Conservation (phyloP, 75 land plant genomes). For the Larix kaempferi region DNA sequence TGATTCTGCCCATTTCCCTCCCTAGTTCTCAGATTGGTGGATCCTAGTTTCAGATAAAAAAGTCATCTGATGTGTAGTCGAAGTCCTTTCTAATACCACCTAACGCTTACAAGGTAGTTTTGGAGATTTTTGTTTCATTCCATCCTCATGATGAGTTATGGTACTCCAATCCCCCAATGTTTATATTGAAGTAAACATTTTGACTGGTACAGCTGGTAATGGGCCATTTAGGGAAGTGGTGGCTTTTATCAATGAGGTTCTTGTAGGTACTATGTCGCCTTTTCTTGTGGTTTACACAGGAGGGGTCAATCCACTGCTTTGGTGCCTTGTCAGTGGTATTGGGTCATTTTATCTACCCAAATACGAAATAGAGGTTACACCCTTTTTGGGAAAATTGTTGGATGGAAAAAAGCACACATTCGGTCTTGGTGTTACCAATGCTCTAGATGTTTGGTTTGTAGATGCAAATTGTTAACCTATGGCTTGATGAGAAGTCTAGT, state of each 20-base stretch:
- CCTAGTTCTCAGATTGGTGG: slow-evolving; percentile 19
- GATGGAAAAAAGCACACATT: slow-evolving; percentile 27
- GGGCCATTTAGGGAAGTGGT: slow-evolving; percentile 32
- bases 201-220: slow-evolving; percentile 29
- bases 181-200: slow-evolving; percentile 27
- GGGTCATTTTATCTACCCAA: slow-evolving; percentile 48
- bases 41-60: slow-evolving; percentile 26
- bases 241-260: slow-evolving; percentile 26
- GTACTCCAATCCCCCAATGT: slow-evolving; percentile 39
- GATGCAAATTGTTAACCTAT: slow-evolving; percentile 38
- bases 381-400: slow-evolving; percentile 33
- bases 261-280: slow-evolving; percentile 35
- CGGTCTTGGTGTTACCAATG: slow-evolving; percentile 25
- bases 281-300: slow-evolving; percentile 40
- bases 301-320: slow-evolving; percentile 44
- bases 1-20: slow-evolving; percentile 22
- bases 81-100: slow-evolving; percentile 15
- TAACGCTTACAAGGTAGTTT: slow-evolving; percentile 36
- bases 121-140: slow-evolving; percentile 49
- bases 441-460: slow-evolving; percentile 25
- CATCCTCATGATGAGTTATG: slow-evolving; percentile 55
- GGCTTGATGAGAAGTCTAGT: slow-evolving; percentile 25
- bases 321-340: slow-evolving; percentile 48
- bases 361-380: slow-evolving; percentile 45
- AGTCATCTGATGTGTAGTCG: not conserved